Conservation (phyloP, 768 basidiomycete genomes). For the Amanita fuliginea region DNA sequence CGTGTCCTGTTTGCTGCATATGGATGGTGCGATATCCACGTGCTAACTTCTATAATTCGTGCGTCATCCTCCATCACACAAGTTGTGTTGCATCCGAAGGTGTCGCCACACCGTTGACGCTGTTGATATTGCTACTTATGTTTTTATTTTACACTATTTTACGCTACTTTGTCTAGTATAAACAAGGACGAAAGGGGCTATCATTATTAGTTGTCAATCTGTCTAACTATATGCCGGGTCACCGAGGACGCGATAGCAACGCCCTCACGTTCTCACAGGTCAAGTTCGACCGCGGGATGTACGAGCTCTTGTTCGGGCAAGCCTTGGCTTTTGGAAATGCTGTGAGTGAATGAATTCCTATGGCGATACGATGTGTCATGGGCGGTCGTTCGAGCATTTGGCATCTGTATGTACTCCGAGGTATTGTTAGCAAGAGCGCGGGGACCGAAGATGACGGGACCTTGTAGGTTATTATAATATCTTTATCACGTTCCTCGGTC, state of each 20-base stretch:
- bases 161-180: background rate
- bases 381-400: background rate
- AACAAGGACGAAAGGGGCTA: background rate
- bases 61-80: constrained; percentile 22
- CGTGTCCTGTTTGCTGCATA: constrained; percentile 28
- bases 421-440: constrained; percentile 1
- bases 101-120: background rate
- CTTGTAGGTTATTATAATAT: background rate
- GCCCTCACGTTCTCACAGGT: background rate
- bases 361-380: no score
- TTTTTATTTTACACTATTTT: background rate
- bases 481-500: background rate
- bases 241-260: background rate
- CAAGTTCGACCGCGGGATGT: background rate
- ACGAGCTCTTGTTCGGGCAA: no score
- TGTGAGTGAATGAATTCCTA: no score
- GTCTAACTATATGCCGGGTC: background rate
- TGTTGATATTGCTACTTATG: background rate
- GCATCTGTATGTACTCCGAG: background rate
- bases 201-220: background rate
- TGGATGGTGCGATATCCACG: constrained; percentile 35
- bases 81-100: constrained; percentile 15
- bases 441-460: background rate
- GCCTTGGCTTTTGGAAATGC: no score
- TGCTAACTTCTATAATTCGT: constrained; percentile 24